These are phyloP conservation scores for Fraxinus latifolia DNA, from an alignment of 305 asterid genomes.

Conservation along the genomic window DNA sequence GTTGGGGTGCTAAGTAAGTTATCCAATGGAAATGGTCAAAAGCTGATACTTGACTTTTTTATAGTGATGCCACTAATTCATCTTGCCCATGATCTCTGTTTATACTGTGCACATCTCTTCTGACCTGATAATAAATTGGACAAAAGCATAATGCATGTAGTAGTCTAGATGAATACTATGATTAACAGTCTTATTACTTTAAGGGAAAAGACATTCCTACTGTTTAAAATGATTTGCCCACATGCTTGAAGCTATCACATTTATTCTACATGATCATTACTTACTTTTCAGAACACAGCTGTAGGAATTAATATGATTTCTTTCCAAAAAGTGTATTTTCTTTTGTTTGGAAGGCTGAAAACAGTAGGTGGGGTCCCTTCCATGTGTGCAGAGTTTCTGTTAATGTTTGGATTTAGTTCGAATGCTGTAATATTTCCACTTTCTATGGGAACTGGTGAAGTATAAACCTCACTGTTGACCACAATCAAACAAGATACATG, in stretches of 20 bases:
- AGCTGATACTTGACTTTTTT: not conserved
- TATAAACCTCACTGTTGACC: not conserved
- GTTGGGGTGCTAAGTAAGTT: not conserved
- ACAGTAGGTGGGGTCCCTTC: not conserved
- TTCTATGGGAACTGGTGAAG: not conserved
- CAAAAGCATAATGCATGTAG: not conserved
- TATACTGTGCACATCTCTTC: not conserved
- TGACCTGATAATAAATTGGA: not conserved
- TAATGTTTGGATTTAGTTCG: not conserved
- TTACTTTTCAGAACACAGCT: not conserved
- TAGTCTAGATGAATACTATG: not conserved
- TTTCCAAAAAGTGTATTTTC: constrained; percentile 6
- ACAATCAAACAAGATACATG: not conserved
- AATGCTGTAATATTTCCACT: not conserved
- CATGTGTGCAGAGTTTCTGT: not conserved
- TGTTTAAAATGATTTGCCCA: not conserved
- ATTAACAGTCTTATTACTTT: not conserved
- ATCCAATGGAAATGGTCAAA: not conserved
- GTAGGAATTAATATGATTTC: not conserved
- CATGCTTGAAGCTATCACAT: not conserved
- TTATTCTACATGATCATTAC: not conserved
- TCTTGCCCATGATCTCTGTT: not conserved
- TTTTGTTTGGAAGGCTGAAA: constrained; percentile 1
- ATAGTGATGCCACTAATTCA: not conserved
- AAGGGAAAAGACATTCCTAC: not conserved